phyloP scores from a whole-genome alignment of 1,284 basidiomycete species.

The Boletus sp. region DNA sequence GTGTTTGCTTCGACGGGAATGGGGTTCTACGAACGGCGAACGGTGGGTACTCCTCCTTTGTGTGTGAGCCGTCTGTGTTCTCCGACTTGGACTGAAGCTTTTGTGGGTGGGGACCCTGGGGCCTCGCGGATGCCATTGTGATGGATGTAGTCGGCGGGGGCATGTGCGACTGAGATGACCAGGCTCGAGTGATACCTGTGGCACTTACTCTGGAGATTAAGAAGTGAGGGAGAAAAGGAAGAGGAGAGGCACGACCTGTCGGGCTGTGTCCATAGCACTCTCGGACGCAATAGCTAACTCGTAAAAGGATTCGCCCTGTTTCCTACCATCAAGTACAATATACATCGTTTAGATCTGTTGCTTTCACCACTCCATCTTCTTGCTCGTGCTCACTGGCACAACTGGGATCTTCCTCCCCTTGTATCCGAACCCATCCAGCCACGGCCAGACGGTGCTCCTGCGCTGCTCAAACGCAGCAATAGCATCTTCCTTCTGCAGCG shows the following conservation, averaged over 20 bases:
- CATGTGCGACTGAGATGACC: slow-evolving; percentile 15
- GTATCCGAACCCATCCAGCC: slow-evolving; percentile 92
- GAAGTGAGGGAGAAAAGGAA: background rate
- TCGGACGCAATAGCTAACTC: slow-evolving; percentile 16
- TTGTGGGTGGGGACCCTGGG: slow-evolving; percentile 13
- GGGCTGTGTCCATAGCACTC: background rate
- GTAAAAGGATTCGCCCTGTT: too few relatives aligned
- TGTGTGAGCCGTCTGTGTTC: slow-evolving; percentile 8
- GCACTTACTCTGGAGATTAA: slow-evolving; percentile 6
- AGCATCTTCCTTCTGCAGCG: slow-evolving; percentile 67
- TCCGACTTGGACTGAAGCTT: slow-evolving; percentile 17
- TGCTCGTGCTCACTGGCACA: slow-evolving; percentile 41
- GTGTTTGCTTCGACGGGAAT: slow-evolving; percentile 31
- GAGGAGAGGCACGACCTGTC: background rate
- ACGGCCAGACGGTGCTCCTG: slow-evolving; percentile 79
- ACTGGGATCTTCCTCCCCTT: slow-evolving; percentile 71
- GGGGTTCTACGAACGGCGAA: slow-evolving; percentile 14
- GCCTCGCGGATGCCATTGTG: slow-evolving; percentile 12
- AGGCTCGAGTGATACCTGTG: slow-evolving; percentile 3
- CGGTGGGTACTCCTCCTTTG: slow-evolving; percentile 20
- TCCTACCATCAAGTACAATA: background rate
- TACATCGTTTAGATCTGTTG: background rate
- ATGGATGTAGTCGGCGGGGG: slow-evolving; percentile 11
- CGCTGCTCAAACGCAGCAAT: slow-evolving; percentile 78
- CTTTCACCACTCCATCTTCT: slow-evolving; percentile 76